These are phyloP conservation scores for Brassica carinata DNA, from an alignment of 345 rosid species.

Conservation along the genomic window DNA sequence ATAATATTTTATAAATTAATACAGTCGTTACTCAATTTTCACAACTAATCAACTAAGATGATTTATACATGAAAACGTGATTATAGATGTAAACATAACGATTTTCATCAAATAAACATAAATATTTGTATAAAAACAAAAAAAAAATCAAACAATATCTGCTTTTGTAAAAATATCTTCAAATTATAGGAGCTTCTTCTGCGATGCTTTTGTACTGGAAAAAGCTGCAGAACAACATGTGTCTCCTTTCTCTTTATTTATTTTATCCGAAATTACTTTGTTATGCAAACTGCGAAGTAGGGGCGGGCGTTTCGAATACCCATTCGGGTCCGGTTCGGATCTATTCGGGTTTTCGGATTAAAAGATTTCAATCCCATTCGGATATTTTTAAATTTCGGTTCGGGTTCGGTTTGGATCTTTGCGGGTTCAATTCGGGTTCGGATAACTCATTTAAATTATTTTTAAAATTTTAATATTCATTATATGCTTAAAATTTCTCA, in stretches of 20 bases:
- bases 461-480: no score
- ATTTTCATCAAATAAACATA: background rate
- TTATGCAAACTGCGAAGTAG: background rate
- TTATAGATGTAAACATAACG: background rate
- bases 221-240: conserved; percentile 31
- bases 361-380: no score
- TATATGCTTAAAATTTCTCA: no score
- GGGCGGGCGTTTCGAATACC: no score
- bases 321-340: no score
- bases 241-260: background rate
- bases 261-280: background rate
- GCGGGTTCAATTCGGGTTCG: no score
- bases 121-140: background rate
- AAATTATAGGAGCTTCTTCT: conserved; percentile 9
- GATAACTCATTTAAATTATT: no score
- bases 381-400: no score
- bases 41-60: background rate
- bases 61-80: background rate
- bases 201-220: conserved; percentile 9
- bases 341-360: no score
- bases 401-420: no score
- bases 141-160: background rate
- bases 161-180: background rate
- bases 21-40: background rate
- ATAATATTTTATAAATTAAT: background rate